Evolutionary conservation across 2,329 filamentous ascomycete genomes (phyloP).

Genomic region (Claviceps africana): DNA sequence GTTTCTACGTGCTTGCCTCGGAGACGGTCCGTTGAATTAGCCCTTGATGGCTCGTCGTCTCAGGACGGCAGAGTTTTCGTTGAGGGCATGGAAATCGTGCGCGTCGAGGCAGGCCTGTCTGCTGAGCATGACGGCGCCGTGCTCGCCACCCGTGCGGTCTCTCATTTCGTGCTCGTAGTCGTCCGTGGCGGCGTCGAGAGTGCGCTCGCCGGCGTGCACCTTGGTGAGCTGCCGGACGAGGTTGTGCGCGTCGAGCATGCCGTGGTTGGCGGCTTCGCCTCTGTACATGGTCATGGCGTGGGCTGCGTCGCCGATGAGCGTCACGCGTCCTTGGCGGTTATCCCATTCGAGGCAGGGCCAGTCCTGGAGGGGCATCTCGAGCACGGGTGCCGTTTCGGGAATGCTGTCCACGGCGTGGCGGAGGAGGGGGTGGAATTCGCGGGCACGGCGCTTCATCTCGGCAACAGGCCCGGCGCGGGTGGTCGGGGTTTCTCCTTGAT

Average conservation of each 20-base stretch:
- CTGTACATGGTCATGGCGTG: conserved; percentile 46
- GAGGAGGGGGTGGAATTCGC: conserved; percentile 23
- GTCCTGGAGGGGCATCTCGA: conserved; percentile 23
- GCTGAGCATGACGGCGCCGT: conserved; percentile 17
- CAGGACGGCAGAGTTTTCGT: conserved; percentile 19
- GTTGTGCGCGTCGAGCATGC: conserved; percentile 24
- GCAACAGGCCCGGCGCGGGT: conserved; percentile 18
- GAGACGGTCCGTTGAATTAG: not conserved
- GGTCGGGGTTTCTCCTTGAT: conserved; percentile 20
- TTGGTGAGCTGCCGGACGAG: conserved; percentile 13
- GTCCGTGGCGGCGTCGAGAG: conserved; percentile 10
- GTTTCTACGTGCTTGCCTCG: no score
- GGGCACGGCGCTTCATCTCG: conserved; percentile 26
- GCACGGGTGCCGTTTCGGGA: conserved; percentile 24
- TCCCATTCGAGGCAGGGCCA: conserved; percentile 27
- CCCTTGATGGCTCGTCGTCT: conserved; percentile 11
- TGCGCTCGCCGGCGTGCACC: conserved; percentile 6
- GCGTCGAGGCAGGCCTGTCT: conserved; percentile 20
- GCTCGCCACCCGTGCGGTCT: conserved; percentile 11
- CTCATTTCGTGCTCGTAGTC: conserved; percentile 19
- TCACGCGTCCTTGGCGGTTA: conserved; percentile 27
- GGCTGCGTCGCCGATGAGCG: conserved; percentile 38
- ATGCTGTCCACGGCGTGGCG: conserved; percentile 27
- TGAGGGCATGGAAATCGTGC: conserved; percentile 17
- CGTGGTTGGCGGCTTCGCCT: conserved; percentile 26